Conservation (phyloP, 106 monocot species). For the Chionographis japonica region DNA sequence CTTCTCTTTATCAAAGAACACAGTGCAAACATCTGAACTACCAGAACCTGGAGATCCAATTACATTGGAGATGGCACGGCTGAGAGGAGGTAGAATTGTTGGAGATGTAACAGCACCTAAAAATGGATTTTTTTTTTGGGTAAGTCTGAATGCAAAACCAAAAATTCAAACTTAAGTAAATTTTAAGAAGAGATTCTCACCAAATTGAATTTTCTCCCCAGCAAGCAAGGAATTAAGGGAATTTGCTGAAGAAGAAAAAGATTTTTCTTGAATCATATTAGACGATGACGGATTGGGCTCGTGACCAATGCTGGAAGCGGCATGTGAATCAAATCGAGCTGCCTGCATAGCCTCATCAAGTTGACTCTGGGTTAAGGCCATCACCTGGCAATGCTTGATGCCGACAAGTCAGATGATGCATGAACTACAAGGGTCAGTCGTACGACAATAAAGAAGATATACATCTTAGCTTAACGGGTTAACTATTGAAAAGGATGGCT, state of each 20-base stretch:
- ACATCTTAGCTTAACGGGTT: no score
- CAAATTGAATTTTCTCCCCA: slow-evolving; percentile 96
- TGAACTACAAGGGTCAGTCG: background rate
- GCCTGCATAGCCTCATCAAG: slow-evolving; percentile 83
- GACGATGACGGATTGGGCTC: slow-evolving; percentile 31
- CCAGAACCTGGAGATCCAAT: slow-evolving; percentile 47
- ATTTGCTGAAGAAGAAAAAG: slow-evolving; percentile 36
- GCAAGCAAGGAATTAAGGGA: slow-evolving; percentile 66
- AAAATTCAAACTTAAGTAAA: background rate
- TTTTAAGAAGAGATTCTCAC: slow-evolving; percentile 27
- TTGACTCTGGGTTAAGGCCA: slow-evolving; percentile 69
- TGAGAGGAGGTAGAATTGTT: slow-evolving; percentile 45
- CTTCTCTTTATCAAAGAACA: slow-evolving; percentile 64
- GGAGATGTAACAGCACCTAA: slow-evolving; percentile 75
- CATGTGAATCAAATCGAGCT: slow-evolving; percentile 37
- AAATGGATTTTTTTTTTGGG: background rate
- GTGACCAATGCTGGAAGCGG: slow-evolving; percentile 23
- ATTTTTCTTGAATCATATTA: slow-evolving; percentile 29
- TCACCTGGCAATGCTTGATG: slow-evolving; percentile 40
- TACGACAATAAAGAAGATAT: no score
- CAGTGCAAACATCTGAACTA: slow-evolving; percentile 31
- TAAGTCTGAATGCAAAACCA: background rate
- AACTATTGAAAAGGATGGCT: no score
- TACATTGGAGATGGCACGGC: slow-evolving; percentile 36
- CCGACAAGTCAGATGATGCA: background rate